Conservation (phyloP, 495 filamentous ascomycete genomes). For the Talaromyces ruber region DNA sequence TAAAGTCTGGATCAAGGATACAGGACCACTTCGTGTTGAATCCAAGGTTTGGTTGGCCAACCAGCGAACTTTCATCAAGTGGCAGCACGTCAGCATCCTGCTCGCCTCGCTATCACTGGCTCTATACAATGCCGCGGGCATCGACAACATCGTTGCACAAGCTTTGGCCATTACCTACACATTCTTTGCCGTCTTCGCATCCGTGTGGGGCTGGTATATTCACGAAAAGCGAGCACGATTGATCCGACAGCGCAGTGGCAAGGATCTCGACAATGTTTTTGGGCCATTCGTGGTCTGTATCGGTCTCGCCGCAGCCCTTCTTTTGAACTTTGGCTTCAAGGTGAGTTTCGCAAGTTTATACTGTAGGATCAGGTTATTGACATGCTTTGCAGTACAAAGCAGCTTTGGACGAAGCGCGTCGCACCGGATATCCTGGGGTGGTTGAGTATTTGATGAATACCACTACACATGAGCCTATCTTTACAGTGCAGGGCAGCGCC, state of each 20-base stretch:
- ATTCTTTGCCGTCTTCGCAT: conserved; percentile 70
- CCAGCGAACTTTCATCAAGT: conserved; percentile 94
- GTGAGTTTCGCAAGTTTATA: conserved; percentile 11
- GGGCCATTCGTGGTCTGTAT: conserved; percentile 79
- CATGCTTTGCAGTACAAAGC: background rate
- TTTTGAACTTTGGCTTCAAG: conserved; percentile 86
- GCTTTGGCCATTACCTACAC: conserved; percentile 75
- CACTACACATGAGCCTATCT: background rate
- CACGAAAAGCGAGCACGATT: conserved; percentile 65
- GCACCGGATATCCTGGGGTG: background rate
- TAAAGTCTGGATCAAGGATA: conserved; percentile 81
- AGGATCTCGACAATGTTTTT: conserved; percentile 80
- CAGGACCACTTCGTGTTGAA: conserved; percentile 82
- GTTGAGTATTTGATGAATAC: background rate
- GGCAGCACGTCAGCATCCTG: conserved; percentile 87
- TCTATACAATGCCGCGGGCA: conserved; percentile 78
- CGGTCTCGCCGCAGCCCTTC: conserved; percentile 67
- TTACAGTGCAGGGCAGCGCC: background rate
- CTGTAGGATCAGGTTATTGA: background rate
- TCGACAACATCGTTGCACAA: conserved; percentile 61
- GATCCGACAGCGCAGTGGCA: conserved; percentile 76
- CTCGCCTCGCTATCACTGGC: conserved; percentile 75
- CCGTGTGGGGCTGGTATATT: conserved; percentile 80
- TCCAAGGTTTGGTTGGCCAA: conserved; percentile 98
- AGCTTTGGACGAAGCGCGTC: background rate